Conservation (phyloP, 1,284 basidiomycete genomes). For the Ustilago vetiveriae region DNA sequence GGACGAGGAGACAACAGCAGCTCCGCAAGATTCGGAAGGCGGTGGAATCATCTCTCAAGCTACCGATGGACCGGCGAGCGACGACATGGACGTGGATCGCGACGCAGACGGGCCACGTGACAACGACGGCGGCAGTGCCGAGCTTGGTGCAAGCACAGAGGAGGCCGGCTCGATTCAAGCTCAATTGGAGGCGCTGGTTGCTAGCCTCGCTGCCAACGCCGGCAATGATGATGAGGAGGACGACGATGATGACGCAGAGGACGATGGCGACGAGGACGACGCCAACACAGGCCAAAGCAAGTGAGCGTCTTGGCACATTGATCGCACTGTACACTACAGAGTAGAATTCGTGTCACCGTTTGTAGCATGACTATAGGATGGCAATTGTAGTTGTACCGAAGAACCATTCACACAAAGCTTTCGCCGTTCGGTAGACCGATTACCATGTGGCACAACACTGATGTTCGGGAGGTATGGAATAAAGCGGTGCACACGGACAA, state of each 20-base stretch:
- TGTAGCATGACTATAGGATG: conserved; percentile 15
- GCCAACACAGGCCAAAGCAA: neutral
- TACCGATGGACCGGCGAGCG: neutral
- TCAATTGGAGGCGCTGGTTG: conserved; percentile 54
- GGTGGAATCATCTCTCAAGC: neutral
- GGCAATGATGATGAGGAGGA: conserved; percentile 31
- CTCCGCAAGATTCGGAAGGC: neutral
- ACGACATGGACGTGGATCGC: conserved; percentile 22
- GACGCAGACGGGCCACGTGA: conserved; percentile 5
- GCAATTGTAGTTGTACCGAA: conserved; percentile 33
- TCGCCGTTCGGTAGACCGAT: neutral
- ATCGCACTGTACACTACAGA: no score
- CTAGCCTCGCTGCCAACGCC: conserved; percentile 49
- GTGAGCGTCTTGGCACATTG: neutral
- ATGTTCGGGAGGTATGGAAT: no score
- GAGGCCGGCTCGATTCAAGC: conserved; percentile 46
- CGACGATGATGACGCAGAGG: conserved; percentile 21
- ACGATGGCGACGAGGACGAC: conserved; percentile 6
- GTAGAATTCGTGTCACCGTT: neutral
- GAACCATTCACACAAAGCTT: no score
- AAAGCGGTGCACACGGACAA: no score
- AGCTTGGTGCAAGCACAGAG: neutral
- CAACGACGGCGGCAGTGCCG: neutral
- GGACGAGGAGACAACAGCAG: neutral
- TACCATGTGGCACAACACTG: conserved; percentile 6